A percentile compares a stretch with the other conserved stretches of the same genome.
These are phyloP conservation scores for Oryza glumipatula DNA, from an alignment of 176 grass and related monocot genomes.

Conservation along the genomic window DNA sequence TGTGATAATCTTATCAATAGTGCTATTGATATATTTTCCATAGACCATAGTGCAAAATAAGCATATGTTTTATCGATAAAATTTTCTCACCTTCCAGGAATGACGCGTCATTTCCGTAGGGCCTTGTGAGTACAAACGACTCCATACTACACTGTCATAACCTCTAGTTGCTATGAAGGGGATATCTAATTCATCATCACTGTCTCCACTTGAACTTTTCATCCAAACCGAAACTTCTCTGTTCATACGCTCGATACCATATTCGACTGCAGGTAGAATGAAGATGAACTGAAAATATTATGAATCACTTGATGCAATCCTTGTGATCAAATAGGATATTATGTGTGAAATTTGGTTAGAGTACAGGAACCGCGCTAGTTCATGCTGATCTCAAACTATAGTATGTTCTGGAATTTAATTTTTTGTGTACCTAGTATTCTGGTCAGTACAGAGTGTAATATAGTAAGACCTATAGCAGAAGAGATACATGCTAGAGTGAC, in stretches of 20 bases:
- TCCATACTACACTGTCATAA: slow-evolving; percentile 96
- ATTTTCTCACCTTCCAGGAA: slow-evolving; percentile 59
- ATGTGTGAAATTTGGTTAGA: background rate
- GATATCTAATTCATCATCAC: slow-evolving; percentile 40
- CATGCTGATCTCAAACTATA: background rate
- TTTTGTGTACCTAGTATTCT: background rate
- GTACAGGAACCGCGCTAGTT: background rate
- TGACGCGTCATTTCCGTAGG: slow-evolving; percentile 38
- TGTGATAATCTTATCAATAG: background rate
- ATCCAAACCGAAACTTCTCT: slow-evolving; percentile 86
- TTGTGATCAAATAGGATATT: slow-evolving; percentile 5
- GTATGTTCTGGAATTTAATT: background rate
- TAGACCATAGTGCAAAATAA: background rate
- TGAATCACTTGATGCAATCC: background rate
- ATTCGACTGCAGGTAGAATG: slow-evolving; percentile 55
- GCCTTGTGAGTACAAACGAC: slow-evolving; percentile 77
- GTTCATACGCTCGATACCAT: slow-evolving; percentile 88
- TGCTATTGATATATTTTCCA: background rate
- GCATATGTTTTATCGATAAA: background rate
- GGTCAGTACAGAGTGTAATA: background rate
- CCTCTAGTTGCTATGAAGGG: slow-evolving; percentile 93
- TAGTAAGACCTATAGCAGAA: background rate
- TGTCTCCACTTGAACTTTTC: slow-evolving; percentile 56
- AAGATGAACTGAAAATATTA: slow-evolving; percentile 14
- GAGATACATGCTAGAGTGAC: background rate